These are phyloP conservation scores for Eimeria maxima DNA, from an alignment of 169 alveolate species.

Conservation along the genomic window DNA sequence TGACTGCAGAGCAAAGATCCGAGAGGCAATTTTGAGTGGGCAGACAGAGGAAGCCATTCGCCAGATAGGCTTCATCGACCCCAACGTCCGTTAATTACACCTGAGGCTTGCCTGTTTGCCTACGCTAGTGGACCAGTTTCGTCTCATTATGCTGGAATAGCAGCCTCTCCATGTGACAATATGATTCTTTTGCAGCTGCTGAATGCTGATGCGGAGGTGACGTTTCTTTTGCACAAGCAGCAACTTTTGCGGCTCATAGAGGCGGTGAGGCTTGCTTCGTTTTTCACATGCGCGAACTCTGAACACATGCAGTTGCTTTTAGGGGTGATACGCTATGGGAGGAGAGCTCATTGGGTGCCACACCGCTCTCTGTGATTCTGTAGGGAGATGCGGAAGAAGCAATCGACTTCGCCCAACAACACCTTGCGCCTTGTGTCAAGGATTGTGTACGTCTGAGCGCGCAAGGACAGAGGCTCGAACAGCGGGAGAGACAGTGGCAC, in stretches of 20 bases:
- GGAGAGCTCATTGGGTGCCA: not conserved
- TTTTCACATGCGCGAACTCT: not conserved
- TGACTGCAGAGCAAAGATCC: constrained; percentile 76
- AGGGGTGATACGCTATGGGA: not conserved
- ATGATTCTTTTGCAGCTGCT: constrained; percentile 62
- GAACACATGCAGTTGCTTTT: not conserved
- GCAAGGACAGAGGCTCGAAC: not conserved
- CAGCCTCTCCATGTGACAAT: not conserved
- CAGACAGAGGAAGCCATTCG: constrained; percentile 78
- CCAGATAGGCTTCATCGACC: constrained; percentile 62
- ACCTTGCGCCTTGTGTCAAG: constrained; percentile 83
- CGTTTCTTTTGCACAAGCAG: constrained; percentile 77
- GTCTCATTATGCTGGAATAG: not conserved
- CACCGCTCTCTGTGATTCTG: not conserved
- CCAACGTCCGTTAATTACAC: constrained; percentile 17
- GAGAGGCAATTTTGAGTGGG: constrained; percentile 82
- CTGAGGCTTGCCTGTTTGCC: not conserved
- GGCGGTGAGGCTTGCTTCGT: constrained; percentile 29
- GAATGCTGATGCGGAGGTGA: constrained; percentile 76
- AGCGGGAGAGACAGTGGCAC: not conserved
- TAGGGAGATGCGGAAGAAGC: constrained; percentile 79
- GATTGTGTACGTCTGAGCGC: constrained; percentile 66
- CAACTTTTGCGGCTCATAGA: constrained; percentile 82
- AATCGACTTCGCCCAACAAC: constrained; percentile 82
- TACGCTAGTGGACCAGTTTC: not conserved